Evolutionary conservation across 2,329 filamentous ascomycete genomes (phyloP).

Genomic region (Colletotrichum echinochloae): DNA sequence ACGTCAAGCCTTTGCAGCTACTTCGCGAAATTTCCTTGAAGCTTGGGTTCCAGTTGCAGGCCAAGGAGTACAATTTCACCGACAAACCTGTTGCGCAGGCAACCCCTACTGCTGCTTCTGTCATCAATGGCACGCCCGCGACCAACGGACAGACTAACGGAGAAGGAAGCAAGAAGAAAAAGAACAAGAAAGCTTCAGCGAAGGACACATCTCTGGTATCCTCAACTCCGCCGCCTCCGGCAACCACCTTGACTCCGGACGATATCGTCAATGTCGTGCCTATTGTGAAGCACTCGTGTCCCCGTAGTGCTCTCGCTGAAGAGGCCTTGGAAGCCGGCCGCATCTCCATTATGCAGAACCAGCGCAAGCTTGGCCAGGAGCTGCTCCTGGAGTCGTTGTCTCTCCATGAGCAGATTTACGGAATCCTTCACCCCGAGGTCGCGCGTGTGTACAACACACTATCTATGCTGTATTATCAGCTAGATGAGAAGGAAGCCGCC

Average conservation of each 20-base stretch:
- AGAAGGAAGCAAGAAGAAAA: conserved; percentile 69
- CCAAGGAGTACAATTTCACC: conserved; percentile 66
- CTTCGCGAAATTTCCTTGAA: conserved; percentile 91
- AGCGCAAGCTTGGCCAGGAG: conserved; percentile 96
- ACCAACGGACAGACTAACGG: conserved; percentile 57
- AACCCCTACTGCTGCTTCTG: conserved; percentile 48
- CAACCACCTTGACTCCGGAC: conserved; percentile 77
- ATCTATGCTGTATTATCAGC: conserved; percentile 95
- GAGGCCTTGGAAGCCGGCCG: conserved; percentile 96
- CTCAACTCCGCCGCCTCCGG: conserved; percentile 41
- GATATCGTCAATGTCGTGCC: conserved; percentile 95
- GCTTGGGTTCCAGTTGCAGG: conserved; percentile 87
- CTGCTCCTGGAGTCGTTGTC: conserved; percentile 95
- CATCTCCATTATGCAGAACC: conserved; percentile 94
- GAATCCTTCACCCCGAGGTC: conserved; percentile 95
- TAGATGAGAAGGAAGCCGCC: conserved; percentile 97
- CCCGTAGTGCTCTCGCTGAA: conserved; percentile 90
- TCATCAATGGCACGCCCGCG: conserved; percentile 52
- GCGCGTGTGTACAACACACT: conserved; percentile 94
- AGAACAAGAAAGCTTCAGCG: conserved; percentile 64
- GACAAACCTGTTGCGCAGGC: conserved; percentile 46
- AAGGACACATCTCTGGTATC: conserved; percentile 66
- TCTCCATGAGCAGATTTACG: conserved; percentile 98
- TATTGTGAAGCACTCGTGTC: conserved; percentile 92
- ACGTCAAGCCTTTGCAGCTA: conserved; percentile 81